Conservation (phyloP, 768 basidiomycete genomes). For the Lentinula guzmanii region DNA sequence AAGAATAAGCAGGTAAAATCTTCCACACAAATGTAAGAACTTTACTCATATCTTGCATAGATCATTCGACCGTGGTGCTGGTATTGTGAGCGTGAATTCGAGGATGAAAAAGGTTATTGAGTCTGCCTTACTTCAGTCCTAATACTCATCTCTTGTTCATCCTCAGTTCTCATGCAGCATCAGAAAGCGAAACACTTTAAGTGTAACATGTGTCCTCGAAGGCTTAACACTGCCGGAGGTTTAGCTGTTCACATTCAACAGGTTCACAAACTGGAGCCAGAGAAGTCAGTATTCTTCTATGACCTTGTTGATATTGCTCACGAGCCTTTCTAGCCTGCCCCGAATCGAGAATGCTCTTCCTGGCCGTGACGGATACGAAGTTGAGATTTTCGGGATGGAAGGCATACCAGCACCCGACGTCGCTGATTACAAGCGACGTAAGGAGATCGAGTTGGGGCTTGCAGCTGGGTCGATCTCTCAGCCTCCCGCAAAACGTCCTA, state of each 20-base stretch:
- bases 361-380: constrained; percentile 94
- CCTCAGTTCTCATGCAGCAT: constrained; percentile 91
- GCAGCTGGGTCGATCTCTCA: constrained; percentile 77
- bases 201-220: constrained; percentile 91
- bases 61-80: constrained; percentile 93
- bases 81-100: constrained; percentile 99
- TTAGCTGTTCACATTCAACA: constrained; percentile 97
- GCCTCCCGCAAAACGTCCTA: constrained; percentile 75
- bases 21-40: not conserved
- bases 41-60: constrained; percentile 28
- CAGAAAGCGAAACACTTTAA: constrained; percentile 99
- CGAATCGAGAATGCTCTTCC: constrained; percentile 96
- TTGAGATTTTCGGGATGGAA: constrained; percentile 99
- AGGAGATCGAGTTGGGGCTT: constrained; percentile 90
- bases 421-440: constrained; percentile 92
- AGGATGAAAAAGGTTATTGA: constrained; percentile 91
- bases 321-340: constrained; percentile 42
- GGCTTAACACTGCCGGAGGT: constrained; percentile 96
- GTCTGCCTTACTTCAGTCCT: not conserved
- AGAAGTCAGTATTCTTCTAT: constrained; percentile 49
- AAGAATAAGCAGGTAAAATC: constrained; percentile 49
- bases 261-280: constrained; percentile 98
- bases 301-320: not conserved
- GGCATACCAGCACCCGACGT: constrained; percentile 93
- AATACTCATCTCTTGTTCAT: not conserved